Percentiles rank a stretch among this genome's conserved stretches.
These are phyloP conservation scores for Cordyceps farinosa DNA, from an alignment of 2,329 filamentous ascomycete species.

Conservation along the genomic window DNA sequence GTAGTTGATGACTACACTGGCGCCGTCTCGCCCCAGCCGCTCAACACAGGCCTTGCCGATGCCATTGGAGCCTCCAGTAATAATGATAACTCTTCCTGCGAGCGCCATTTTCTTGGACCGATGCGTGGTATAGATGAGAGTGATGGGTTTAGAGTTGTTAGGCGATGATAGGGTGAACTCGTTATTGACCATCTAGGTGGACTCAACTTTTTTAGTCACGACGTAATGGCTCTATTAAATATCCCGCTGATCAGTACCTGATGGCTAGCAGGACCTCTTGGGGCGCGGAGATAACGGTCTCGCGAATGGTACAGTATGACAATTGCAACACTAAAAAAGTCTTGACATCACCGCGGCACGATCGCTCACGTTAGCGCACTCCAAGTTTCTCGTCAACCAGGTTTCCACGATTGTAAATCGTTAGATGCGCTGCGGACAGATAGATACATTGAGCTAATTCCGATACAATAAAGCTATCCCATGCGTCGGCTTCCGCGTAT, in stretches of 20 bases:
- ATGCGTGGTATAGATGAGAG: not conserved
- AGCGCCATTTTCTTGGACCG: conserved; percentile 28
- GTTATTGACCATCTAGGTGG: not conserved
- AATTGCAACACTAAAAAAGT: not conserved
- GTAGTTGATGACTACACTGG: conserved; percentile 59
- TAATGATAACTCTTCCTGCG: conserved; percentile 41
- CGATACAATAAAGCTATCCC: not conserved
- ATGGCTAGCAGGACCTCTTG: not conserved
- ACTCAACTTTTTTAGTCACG: not conserved
- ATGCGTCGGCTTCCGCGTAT: not conserved
- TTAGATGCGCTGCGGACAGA: not conserved
- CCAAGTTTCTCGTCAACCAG: not conserved
- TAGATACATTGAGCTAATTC: not conserved
- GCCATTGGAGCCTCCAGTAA: conserved; percentile 55
- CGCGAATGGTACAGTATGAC: not conserved
- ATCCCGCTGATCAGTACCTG: not conserved
- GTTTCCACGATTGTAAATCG: not conserved
- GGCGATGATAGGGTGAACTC: not conserved
- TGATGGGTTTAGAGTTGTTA: not conserved
- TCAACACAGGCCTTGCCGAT: conserved; percentile 57
- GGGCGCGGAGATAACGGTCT: not conserved
- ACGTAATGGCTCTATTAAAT: not conserved
- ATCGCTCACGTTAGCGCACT: not conserved
- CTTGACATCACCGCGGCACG: not conserved
- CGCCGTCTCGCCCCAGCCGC: conserved; percentile 52